Conservation (phyloP, 1,284 basidiomycete species). For the Ceratorhiza oryzae-sativae region DNA sequence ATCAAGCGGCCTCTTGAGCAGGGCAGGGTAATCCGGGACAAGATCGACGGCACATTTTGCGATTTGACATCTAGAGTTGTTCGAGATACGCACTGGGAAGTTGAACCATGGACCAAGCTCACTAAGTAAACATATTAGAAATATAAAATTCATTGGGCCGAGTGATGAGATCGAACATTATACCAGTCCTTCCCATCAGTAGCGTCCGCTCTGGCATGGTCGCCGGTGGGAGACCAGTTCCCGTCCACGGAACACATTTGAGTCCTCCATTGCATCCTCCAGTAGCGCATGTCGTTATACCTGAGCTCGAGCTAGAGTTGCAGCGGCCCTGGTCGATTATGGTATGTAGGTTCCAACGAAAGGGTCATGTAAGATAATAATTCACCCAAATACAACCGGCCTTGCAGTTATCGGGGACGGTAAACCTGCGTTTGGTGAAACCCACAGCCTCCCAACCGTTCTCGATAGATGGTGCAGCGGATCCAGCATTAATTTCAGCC, state of each 20-base stretch:
- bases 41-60: constrained; percentile 42
- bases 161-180: constrained; percentile 43
- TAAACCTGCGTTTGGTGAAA: constrained; percentile 53
- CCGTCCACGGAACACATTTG: constrained; percentile 49
- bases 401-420: constrained; percentile 59
- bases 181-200: constrained; percentile 41
- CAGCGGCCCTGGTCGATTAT: constrained; percentile 53
- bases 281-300: constrained; percentile 60
- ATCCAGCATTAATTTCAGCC: constrained; percentile 43
- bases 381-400: constrained; percentile 58
- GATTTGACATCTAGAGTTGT: constrained; percentile 36
- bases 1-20: constrained; percentile 41
- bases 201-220: constrained; percentile 45
- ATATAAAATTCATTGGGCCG: too few species aligned
- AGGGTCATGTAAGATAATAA: neutral
- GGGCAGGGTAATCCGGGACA: neutral
- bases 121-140: constrained; percentile 26
- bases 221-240: too few species aligned
- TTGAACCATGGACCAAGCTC: constrained; percentile 47
- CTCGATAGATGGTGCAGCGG: constrained; percentile 45
- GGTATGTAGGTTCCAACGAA: neutral
- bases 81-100: constrained; percentile 45
- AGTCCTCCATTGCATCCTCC: constrained; percentile 61
- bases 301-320: constrained; percentile 57
- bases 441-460: constrained; percentile 56